Percentiles rank a stretch among this genome's conserved stretches.
Evolutionary conservation across 192 early-diverging fungal genomes (phyloP).

Genomic region (Phycomyces blakesleeanus): DNA sequence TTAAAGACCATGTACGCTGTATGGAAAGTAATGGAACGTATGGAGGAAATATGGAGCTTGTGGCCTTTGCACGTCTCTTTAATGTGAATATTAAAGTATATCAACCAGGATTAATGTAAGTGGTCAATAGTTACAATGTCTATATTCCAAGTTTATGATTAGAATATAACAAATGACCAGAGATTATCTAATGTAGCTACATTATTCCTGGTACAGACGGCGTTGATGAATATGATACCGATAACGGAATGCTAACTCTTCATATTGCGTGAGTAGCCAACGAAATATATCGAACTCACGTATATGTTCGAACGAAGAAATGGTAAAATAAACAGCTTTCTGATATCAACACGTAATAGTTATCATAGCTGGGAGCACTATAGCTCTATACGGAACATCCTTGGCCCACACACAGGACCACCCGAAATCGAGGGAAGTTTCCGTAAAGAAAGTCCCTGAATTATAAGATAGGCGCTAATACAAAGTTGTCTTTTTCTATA

Average conservation of each 20-base stretch:
- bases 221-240: slow-evolving; percentile 31
- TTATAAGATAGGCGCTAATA: too few species aligned
- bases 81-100: slow-evolving; percentile 66
- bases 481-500: background rate
- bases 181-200: slow-evolving; percentile 32
- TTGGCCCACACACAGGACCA: slow-evolving; percentile 57
- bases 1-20: slow-evolving; percentile 51
- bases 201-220: slow-evolving; percentile 61
- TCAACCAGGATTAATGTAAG: slow-evolving; percentile 58
- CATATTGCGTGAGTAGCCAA: slow-evolving; percentile 54
- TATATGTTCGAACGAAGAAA: slow-evolving; percentile 1
- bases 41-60: slow-evolving; percentile 73
- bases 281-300: too few species aligned
- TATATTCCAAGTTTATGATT: background rate
- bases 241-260: slow-evolving; percentile 21
- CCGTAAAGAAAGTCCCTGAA: background rate
- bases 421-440: slow-evolving; percentile 51
- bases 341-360: slow-evolving; percentile 19
- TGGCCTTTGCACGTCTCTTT: slow-evolving; percentile 62
- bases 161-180: background rate
- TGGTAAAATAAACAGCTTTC: background rate
- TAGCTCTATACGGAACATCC: slow-evolving; percentile 65
- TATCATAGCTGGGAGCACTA: slow-evolving; percentile 80
- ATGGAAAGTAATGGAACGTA: slow-evolving; percentile 62
- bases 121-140: background rate